Conservation (phyloP, 805 yeast genomes). For the Starmerella davenportii region DNA sequence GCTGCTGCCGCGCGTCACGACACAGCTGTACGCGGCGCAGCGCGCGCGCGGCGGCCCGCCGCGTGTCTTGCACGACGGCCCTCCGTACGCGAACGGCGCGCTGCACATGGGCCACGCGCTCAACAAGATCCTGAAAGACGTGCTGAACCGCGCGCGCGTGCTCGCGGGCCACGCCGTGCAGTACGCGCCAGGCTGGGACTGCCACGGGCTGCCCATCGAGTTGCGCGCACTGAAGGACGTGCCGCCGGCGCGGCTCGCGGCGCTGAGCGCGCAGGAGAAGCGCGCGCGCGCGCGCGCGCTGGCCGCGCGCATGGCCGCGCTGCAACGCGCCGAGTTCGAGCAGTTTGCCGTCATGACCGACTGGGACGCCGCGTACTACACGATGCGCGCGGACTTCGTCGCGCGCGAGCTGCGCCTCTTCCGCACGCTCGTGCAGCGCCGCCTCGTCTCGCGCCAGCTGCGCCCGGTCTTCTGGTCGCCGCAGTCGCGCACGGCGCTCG, state of each 20-base stretch:
- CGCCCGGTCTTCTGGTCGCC: slow-evolving; percentile 98
- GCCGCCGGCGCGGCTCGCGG: slow-evolving; percentile 19
- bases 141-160: slow-evolving; percentile 55
- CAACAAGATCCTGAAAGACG: slow-evolving; percentile 77
- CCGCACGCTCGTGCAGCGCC: slow-evolving; percentile 41
- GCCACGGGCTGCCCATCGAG: slow-evolving; percentile 96
- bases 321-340: slow-evolving; percentile 47
- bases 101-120: slow-evolving; percentile 83
- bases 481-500: slow-evolving; percentile 82
- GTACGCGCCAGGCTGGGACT: slow-evolving; percentile 94
- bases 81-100: slow-evolving; percentile 95
- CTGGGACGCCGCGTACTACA: slow-evolving; percentile 51
- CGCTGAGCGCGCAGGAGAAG: slow-evolving; percentile 28
- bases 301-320: slow-evolving; percentile 48
- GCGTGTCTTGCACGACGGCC: slow-evolving; percentile 80
- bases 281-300: slow-evolving; percentile 48
- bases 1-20: slow-evolving; percentile 37
- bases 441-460: slow-evolving; percentile 61
- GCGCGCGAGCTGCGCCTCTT: slow-evolving; percentile 57
- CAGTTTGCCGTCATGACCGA: slow-evolving; percentile 70
- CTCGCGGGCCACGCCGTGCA: slow-evolving; percentile 42
- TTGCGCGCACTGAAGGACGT: slow-evolving; percentile 45
- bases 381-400: slow-evolving; percentile 57
- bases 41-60: slow-evolving; percentile 21
- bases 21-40: slow-evolving; percentile 52